Evolutionary conservation across 2,329 filamentous ascomycete species (phyloP), one percentile per base, ranked within the genome.

Genomic region (Delphinella strobiligena): DNA sequence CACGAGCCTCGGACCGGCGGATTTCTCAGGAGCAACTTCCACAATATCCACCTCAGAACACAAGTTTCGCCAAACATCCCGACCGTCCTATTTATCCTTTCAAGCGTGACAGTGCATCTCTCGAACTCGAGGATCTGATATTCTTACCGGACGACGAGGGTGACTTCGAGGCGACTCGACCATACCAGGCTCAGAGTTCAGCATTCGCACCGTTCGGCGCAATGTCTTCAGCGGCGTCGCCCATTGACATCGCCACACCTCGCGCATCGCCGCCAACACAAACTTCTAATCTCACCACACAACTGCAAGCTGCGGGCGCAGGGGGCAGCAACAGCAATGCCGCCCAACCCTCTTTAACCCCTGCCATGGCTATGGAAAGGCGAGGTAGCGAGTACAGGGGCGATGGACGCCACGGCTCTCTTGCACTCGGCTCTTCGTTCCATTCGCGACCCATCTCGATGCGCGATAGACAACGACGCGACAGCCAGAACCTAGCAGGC

Each of bases 261-360:
- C 68, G 67, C 47, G 74, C 72, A 39, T 67, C 73, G 47, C 75
- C 72, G 22, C 74, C 75, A 45, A 72, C 71, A 53, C 74, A 77
- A 56, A 71, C 73, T 10, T 79, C 75, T 27, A 78, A 76, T 51
- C 62, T 79, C 48, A 78, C 74, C 4, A 75, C 72, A 34, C 74
- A 75, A 35, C 60, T 80, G 42, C 71, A 75, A 51, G 63, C 67
- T 40, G 55, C 43, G 55, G 58, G 14, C 31, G 34, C 33, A 30
- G 36, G 36, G 12, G 34, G 39, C 34, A 31, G 27, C 36, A 31
- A 22, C 36, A 34, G 11, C 41, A 29, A 36, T 38, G 38, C 22
- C 34, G 31, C 30, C 12, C 22, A 7, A 12, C 12, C 22, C 22
- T 27, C 22, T 7, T 12, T 27, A 7, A 34, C 35, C 9, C 32